Evolutionary conservation across 1,284 basidiomycete genomes (phyloP), one percentile per base, ranked within the genome.

Genomic region (Caloboletus firmus): DNA sequence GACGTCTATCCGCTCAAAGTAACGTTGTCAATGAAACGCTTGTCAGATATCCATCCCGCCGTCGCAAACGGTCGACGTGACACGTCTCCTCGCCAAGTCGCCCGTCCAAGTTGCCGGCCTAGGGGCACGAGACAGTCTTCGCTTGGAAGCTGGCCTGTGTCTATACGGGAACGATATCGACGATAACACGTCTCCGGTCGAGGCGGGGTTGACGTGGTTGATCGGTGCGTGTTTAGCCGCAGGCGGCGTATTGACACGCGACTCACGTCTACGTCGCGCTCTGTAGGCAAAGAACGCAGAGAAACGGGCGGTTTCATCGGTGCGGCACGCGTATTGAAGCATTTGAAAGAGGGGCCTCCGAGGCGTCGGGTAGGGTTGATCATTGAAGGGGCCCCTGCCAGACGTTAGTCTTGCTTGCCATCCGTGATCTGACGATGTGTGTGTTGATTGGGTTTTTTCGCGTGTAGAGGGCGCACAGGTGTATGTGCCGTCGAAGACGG

Each of bases 131-230:
- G 97, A 99, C 72, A 94, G 90, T 62, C 75, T 99, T 18, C 84
- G 96, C 34, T 79, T 99, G 36, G 96, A 99, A 73, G 96, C 96
- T 0, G 96, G 96, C n/a, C 89, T 99, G 87, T 99, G 96, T 72
- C 78, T 99, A 41, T 98, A 98, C 69, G 96, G 96, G 0, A 88
- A 95, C 66, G 96, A 99, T 67, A 75, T 97, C 18, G 89, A 97
- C 70, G 94, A 98, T 72, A 80, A 76, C 40, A 91, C 91, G 5
- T 85, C 84, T 1, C 93, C 94, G 0, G 83, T 98, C 17, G 96
- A 97, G 73, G 97, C 93, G 5, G 95, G 88, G 7, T 76, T 99
- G 47, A 82, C 83, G 0, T 98, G 96, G 96, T 84, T 97, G 26
- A 93, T 99, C 46, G 90, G 93, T 90, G 58, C 59, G 65, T 45